Conservation (phyloP, 306 rosid species). For the Dryas alaskensis region DNA sequence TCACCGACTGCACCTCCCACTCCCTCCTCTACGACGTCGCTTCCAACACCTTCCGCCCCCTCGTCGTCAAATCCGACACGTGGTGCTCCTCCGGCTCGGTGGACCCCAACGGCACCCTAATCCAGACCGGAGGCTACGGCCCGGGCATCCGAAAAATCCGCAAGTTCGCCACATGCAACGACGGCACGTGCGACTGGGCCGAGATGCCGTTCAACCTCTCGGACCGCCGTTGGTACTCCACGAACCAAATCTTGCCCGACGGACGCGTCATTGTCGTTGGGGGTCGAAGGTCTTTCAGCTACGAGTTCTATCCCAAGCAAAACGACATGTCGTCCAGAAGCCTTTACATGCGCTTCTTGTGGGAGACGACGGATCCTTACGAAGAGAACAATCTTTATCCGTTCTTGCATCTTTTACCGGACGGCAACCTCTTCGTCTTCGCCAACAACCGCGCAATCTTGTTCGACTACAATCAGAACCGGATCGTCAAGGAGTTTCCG, state of each 20-base stretch:
- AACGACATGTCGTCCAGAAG: constrained; percentile 10
- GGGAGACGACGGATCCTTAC: constrained; percentile 43
- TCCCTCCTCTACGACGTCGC: constrained; percentile 59
- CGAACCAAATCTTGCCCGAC: constrained; percentile 62
- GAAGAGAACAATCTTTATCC: constrained; percentile 88
- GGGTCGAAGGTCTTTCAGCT: constrained; percentile 44
- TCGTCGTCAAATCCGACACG: constrained; percentile 50
- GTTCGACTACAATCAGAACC: constrained; percentile 35
- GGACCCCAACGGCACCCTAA: constrained; percentile 41
- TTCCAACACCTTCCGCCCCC: constrained; percentile 53
- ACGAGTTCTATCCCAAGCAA: constrained; percentile 61
- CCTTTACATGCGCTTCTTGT: constrained; percentile 43
- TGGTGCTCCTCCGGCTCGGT: constrained; percentile 86
- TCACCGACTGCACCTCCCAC: constrained; percentile 79
- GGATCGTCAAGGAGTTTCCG: constrained; percentile 41
- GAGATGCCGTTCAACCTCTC: constrained; percentile 31
- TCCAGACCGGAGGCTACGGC: constrained; percentile 75
- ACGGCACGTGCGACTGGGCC: constrained; percentile 53
- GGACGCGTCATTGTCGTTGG: constrained; percentile 58
- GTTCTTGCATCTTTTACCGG: constrained; percentile 68
- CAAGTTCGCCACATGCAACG: constrained; percentile 39
- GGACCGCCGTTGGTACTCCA: constrained; percentile 59
- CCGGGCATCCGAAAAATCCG: constrained; percentile 54
- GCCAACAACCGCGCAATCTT: constrained; percentile 59
- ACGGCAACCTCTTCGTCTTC: constrained; percentile 71